Percentiles rank a stretch among this genome's conserved stretches.
Evolutionary conservation across 2,329 filamentous ascomycete species (phyloP).

Genomic region (Penicillium hesseltinei): DNA sequence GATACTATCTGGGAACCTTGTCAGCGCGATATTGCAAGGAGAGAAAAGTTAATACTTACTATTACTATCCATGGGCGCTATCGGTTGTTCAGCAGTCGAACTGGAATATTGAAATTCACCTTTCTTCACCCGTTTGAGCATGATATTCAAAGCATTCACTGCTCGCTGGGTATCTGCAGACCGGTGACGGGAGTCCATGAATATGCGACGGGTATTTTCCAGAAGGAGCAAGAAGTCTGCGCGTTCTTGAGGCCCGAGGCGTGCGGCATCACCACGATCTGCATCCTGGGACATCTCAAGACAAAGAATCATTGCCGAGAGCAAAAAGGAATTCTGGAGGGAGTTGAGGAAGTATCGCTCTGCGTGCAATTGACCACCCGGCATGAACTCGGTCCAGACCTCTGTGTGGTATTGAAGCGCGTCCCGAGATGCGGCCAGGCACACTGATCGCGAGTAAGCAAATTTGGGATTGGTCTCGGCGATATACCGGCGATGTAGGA

Average conservation of each 20-base stretch:
- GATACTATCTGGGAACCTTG: conserved; percentile 1
- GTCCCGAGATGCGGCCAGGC: conserved; percentile 49
- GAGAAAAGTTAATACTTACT: not conserved
- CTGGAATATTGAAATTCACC: not conserved
- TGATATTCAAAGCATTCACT: conserved; percentile 28
- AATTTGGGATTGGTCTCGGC: conserved; percentile 39
- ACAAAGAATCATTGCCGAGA: conserved; percentile 61
- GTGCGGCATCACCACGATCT: conserved; percentile 7
- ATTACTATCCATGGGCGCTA: not conserved
- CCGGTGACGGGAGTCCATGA: conserved; percentile 21
- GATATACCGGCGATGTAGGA: conserved; percentile 56
- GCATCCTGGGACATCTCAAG: conserved; percentile 38
- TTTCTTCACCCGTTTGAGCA: conserved; percentile 28
- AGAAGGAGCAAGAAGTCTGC: conserved; percentile 26
- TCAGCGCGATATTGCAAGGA: not conserved
- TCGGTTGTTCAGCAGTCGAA: conserved; percentile 1
- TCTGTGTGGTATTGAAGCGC: conserved; percentile 52
- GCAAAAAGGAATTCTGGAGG: conserved; percentile 58
- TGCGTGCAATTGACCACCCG: conserved; percentile 54
- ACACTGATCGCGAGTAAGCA: conserved; percentile 46
- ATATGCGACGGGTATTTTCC: conserved; percentile 29
- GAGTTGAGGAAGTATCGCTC: conserved; percentile 59
- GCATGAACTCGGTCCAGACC: conserved; percentile 52
- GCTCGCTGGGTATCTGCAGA: conserved; percentile 32
- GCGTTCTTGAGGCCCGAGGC: conserved; percentile 10